Evolutionary conservation across 177 flowering plant species (phyloP), one percentile per base, ranked within the genome.

Genomic region (Telopea speciosissima): DNA sequence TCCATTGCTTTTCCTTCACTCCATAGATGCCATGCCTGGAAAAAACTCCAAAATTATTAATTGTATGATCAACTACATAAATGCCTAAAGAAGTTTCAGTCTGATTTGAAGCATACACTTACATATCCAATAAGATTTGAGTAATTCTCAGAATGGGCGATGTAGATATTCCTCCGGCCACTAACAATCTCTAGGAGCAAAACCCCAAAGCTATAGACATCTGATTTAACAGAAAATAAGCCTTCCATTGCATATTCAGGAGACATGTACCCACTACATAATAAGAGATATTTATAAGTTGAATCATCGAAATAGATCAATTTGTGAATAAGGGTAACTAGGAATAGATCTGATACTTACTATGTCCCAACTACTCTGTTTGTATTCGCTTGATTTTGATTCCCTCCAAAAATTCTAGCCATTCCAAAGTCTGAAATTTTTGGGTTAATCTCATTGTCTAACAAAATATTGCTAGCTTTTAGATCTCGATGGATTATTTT

Each of bases 361-460:
- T 58, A 58, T 58, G 61, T 58, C 23, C 61, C 61, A 19, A 58
- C 61, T 21, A 58, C 61, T n/a, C 61, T 21, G 40, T 24, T 77
- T 16, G 88, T 85, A 65, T 78, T 85, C 21, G 79, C 82, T 70
- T 81, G 82, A 49, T 78, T 67, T 64, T 85, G 79, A 73, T 77
- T 80, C n/a, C 72, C 81, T 1, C 85, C 85, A 65, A 83, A 82
- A 61, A 83, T 85, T 62, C 80, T 76, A 3, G 88, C 86, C 85
- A 83, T 77, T 9, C 28, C 63, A 9, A 61, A 61, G 26, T 45
- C 58, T 49, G 33, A 25, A 67, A 12, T 86, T 68, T 80, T 86
- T 1, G 91, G 88, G 72, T 79, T 84, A 88, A 87, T 84, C 84
- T 67, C 70, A 24, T 44, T 62, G 26, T 75, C 77, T 25, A 67